Evolutionary conservation across 768 basidiomycete species (phyloP), one percentile per base, ranked within the genome.

Genomic region (Neoboletus brunneissimus): DNA sequence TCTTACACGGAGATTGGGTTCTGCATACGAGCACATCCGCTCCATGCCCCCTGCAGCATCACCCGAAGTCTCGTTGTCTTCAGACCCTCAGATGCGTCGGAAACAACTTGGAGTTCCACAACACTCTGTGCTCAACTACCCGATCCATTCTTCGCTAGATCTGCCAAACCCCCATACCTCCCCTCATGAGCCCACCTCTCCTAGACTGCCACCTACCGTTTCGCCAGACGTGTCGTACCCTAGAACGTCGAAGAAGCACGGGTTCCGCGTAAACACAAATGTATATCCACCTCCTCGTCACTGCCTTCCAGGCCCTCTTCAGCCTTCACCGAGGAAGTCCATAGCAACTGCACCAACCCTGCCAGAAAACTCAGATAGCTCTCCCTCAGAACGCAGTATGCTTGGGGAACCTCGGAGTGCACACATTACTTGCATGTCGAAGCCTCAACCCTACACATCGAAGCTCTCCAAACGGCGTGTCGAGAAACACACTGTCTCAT

Each of bases 61-160:
- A 42, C 54, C 48, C 32, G 42, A 34, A 25, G 51, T 48, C 18
- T 22, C 35, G n/a, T 41, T 68, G 9, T 58, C 71, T 15, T 56
- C 60, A n/a, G 66, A 72, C 18, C 68, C 71, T 43, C 59, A 55
- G 48, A 66, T 54, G 11, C 57, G 61, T 59, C 68, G 57, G 47
- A 70, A 66, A 48, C 66, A 72, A 31, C 57, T 72, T 27, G 70
- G 68, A 32, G 57, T 69, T 9, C 61, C 70, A 20, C 70, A 72
- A 27, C 70, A 69, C 44, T 69, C 68, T 18, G 68, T 72, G 32
- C 42, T 64, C 20, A 70, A 69, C 43, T 44, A 64, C 31, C 57
- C 64, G 5, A 29, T 47, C 10, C 38, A 51, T 15, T 65, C 54
- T 47, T 59, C 57, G 25, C 61, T 46, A 34, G 60, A 59, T 40